phyloP scores from a whole-genome alignment of 129 eudicot species.

The Flaveria linearis region DNA sequence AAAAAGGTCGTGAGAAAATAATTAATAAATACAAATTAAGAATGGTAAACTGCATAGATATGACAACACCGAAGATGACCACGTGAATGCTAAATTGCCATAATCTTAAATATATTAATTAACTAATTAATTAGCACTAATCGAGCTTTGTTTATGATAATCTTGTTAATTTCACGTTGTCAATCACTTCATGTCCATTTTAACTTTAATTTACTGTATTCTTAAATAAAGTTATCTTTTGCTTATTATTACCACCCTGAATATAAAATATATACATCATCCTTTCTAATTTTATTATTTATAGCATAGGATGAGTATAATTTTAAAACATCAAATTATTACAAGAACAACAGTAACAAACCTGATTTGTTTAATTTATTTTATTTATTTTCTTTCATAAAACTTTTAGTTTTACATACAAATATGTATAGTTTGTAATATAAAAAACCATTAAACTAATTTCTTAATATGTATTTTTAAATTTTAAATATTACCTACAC shows the following conservation, averaged over 20 bases:
- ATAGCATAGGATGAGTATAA: too few species aligned
- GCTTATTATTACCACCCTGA: slow-evolving; percentile 16
- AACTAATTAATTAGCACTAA: slow-evolving; percentile 27
- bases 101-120: slow-evolving; percentile 7
- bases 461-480: too few species aligned
- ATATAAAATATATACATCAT: neutral
- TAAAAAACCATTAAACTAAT: too few species aligned
- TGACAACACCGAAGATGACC: slow-evolving; percentile 41
- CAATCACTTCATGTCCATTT: slow-evolving; percentile 38
- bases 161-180: slow-evolving; percentile 34
- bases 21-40: slow-evolving; percentile 14
- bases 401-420: too few species aligned
- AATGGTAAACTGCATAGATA: slow-evolving; percentile 19
- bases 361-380: too few species aligned
- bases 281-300: neutral
- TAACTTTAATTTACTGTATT: slow-evolving; percentile 27
- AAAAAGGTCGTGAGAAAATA: slow-evolving; percentile 5
- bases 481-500: too few species aligned
- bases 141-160: slow-evolving; percentile 39
- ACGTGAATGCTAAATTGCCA: slow-evolving; percentile 36
- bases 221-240: slow-evolving; percentile 17
- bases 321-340: too few species aligned
- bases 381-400: too few species aligned
- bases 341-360: too few species aligned
- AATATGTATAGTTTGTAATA: too few species aligned